Conservation (phyloP, 192 early-diverging fungal species). For the Coemansia guatemalensis region DNA sequence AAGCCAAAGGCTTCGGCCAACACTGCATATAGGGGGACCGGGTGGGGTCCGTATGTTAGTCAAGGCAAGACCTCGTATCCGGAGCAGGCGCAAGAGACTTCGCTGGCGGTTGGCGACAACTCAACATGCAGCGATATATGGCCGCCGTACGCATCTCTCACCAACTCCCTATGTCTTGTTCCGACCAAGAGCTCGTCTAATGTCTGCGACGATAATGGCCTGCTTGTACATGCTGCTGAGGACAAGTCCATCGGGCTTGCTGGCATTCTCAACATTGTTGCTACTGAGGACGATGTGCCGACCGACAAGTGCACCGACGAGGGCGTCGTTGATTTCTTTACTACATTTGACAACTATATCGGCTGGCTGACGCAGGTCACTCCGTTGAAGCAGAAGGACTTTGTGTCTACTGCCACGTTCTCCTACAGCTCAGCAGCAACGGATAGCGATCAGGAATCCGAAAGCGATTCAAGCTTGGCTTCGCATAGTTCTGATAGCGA, state of each 20-base stretch:
- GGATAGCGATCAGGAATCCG: conserved; percentile 6
- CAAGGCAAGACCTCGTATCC: conserved; percentile 3
- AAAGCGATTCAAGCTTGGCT: conserved; percentile 9
- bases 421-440: conserved; percentile 8
- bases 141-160: conserved; percentile 43
- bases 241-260: conserved; percentile 35
- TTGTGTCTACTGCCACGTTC: conserved; percentile 41
- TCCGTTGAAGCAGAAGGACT: conserved; percentile 31
- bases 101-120: conserved; percentile 38
- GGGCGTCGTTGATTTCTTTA: conserved; percentile 40
- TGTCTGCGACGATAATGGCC: conserved; percentile 40
- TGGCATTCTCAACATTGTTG: conserved; percentile 50
- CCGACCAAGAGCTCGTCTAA: conserved; percentile 35
- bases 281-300: conserved; percentile 29
- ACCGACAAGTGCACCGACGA: conserved; percentile 21
- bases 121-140: conserved; percentile 38
- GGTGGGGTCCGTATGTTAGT: conserved; percentile 19
- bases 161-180: conserved; percentile 48
- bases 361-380: conserved; percentile 49
- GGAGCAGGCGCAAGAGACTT: conserved; percentile 18
- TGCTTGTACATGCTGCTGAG: conserved; percentile 38
- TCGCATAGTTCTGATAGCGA: conserved; percentile 9
- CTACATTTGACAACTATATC: conserved; percentile 52
- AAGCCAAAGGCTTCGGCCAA: conserved; percentile 20
- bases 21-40: conserved; percentile 31